Evolutionary conservation across 1,139 yeast species (phyloP).

Genomic region (Suhomyces anneliseae): DNA sequence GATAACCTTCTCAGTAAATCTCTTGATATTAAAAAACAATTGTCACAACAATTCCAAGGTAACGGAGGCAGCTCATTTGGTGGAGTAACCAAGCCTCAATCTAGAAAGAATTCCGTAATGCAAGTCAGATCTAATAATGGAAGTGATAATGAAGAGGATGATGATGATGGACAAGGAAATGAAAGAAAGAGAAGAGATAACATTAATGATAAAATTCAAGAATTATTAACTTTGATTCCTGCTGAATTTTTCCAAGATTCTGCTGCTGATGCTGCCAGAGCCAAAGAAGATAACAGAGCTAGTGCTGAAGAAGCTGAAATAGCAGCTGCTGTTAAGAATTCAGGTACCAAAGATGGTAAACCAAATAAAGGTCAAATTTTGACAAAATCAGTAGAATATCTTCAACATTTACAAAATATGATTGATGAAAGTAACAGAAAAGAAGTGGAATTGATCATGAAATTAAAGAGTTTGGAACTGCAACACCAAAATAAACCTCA

Average conservation of each 20-base stretch:
- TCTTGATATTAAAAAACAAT: constrained; percentile 41
- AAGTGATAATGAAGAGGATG: constrained; percentile 32
- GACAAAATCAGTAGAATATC: constrained; percentile 81
- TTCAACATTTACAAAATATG: constrained; percentile 67
- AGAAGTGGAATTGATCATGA: constrained; percentile 72
- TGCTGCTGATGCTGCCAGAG: constrained; percentile 10
- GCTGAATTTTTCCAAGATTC: constrained; percentile 48
- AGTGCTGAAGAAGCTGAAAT: constrained; percentile 23
- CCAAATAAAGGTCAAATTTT: constrained; percentile 93
- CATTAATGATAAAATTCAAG: constrained; percentile 86
- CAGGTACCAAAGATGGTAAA: constrained; percentile 81
- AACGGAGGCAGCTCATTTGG: constrained; percentile 21
- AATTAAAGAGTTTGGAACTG: constrained; percentile 56
- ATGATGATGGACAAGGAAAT: constrained; percentile 42
- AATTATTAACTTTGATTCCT: constrained; percentile 71
- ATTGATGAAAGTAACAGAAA: constrained; percentile 77
- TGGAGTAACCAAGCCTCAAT: constrained; percentile 44
- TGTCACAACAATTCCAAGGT: constrained; percentile 42
- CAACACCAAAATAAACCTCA: constrained; percentile 23
- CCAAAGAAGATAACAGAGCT: constrained; percentile 8
- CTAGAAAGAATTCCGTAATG: constrained; percentile 38
- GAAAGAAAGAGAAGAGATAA: constrained; percentile 80
- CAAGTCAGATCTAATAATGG: constrained; percentile 30
- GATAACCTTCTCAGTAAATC: constrained; percentile 33
- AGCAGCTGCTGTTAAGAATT: constrained; percentile 42